phyloP scores from a whole-genome alignment of 805 yeast species.

The Ogataea zsoltii region DNA sequence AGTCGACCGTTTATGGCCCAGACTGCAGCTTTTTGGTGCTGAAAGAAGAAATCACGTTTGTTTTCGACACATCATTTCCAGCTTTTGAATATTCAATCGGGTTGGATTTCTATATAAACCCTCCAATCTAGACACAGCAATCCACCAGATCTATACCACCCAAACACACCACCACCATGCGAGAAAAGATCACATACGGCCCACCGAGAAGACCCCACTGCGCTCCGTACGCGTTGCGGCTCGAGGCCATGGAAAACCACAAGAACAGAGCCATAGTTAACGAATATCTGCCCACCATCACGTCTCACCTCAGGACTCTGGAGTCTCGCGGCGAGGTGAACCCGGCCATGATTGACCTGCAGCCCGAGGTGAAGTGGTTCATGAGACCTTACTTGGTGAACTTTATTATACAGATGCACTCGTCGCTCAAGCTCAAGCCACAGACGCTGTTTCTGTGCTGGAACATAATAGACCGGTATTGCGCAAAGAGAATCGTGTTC shows the following conservation, averaged over 20 bases:
- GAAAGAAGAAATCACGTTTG: constrained; percentile 1
- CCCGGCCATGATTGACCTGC: constrained; percentile 68
- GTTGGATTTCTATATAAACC: not conserved
- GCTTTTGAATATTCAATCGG: constrained; percentile 2
- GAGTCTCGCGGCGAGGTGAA: constrained; percentile 43
- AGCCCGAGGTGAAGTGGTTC: constrained; percentile 79
- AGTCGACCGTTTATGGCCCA: not conserved
- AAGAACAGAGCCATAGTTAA: constrained; percentile 42
- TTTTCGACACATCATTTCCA: constrained; percentile 3
- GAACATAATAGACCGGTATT: constrained; percentile 86
- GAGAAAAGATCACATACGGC: constrained; percentile 30
- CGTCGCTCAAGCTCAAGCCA: constrained; percentile 60
- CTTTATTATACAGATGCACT: constrained; percentile 68
- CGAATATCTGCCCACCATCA: constrained; percentile 45
- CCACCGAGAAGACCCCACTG: constrained; percentile 34
- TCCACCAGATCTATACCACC: not conserved
- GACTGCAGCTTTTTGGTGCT: not conserved
- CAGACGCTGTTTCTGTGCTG: constrained; percentile 67
- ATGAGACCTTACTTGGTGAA: constrained; percentile 77
- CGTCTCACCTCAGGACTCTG: constrained; percentile 39
- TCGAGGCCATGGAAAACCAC: constrained; percentile 49
- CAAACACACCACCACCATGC: constrained; percentile 8
- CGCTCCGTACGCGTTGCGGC: constrained; percentile 40
- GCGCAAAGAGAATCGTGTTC: constrained; percentile 81
- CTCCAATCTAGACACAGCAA: no score